Conservation (phyloP, 768 basidiomycete species). For the Scleroderma bovista region DNA sequence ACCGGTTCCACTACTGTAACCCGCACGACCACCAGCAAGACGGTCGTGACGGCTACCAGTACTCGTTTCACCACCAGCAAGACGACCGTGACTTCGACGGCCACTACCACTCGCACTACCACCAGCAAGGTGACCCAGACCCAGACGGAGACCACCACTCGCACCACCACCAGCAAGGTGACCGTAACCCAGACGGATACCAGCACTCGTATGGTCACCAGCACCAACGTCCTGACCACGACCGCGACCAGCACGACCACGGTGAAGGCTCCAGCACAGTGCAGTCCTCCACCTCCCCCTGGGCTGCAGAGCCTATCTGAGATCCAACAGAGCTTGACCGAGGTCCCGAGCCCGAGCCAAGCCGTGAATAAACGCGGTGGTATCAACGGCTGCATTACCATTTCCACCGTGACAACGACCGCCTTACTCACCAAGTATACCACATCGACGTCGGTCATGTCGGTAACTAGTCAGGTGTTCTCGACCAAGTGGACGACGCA, state of each 20-base stretch:
- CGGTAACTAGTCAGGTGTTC: neutral
- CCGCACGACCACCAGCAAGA: neutral
- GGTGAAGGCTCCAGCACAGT: neutral
- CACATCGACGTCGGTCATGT: neutral
- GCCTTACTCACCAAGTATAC: neutral
- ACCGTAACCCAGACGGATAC: neutral
- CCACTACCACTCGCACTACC: neutral
- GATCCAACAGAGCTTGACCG: no score
- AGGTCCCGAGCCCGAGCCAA: neutral
- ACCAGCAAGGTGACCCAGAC: neutral
- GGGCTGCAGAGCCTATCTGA: no score
- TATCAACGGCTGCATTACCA: neutral
- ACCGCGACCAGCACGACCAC: neutral
- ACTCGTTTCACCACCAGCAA: neutral
- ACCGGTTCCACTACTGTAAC: neutral
- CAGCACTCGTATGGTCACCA: neutral
- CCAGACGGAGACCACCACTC: neutral
- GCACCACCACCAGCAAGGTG: neutral
- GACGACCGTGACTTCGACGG: neutral
- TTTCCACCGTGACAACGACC: neutral
- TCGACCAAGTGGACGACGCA: neutral
- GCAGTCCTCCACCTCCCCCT: neutral
- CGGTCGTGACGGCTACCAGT: neutral
- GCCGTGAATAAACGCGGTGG: neutral
- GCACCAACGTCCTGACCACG: neutral